Conservation (phyloP, 2,329 filamentous ascomycete genomes). For the Aspergillus pseudoterreus region DNA sequence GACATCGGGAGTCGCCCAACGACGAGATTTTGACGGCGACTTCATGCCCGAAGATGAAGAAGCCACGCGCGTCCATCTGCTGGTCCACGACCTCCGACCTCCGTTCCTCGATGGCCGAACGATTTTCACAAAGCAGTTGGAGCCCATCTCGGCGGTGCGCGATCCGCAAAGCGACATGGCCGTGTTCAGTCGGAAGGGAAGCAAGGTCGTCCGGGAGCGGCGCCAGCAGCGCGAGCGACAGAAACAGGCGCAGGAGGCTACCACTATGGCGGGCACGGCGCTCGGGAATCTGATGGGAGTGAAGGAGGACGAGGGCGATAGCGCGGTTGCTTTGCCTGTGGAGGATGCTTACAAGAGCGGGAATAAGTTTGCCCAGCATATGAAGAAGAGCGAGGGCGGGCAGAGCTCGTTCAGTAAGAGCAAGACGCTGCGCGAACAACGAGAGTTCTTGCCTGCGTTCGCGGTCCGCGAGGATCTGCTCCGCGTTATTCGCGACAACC, state of each 20-base stretch:
- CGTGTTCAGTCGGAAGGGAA: conserved; percentile 93
- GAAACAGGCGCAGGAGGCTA: conserved; percentile 91
- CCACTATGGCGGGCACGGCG: conserved; percentile 84
- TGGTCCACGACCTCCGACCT: conserved; percentile 89
- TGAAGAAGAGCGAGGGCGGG: conserved; percentile 77
- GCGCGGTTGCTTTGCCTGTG: conserved; percentile 70
- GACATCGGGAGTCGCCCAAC: conserved; percentile 89
- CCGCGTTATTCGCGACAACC: conserved; percentile 90
- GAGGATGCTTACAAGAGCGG: conserved; percentile 65
- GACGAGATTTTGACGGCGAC: conserved; percentile 73
- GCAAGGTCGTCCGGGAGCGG: conserved; percentile 84
- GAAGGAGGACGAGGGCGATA: conserved; percentile 85
- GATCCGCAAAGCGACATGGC: conserved; percentile 98
- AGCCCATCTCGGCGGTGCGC: conserved; percentile 86
- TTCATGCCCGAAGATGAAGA: conserved; percentile 86
- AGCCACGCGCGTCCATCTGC: conserved; percentile 77
- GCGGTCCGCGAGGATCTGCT: conserved; percentile 91
- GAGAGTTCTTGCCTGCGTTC: conserved; percentile 91
- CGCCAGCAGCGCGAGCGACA: conserved; percentile 89
- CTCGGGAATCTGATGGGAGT: conserved; percentile 94
- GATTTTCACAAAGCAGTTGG: conserved; percentile 94
- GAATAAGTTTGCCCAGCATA: conserved; percentile 82
- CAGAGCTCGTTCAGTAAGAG: conserved; percentile 90
- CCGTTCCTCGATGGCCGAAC: conserved; percentile 93
- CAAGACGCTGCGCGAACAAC: conserved; percentile 84